phyloP scores from a whole-genome alignment of 1,284 basidiomycete species.

The Fomitopsis schrenkii region DNA sequence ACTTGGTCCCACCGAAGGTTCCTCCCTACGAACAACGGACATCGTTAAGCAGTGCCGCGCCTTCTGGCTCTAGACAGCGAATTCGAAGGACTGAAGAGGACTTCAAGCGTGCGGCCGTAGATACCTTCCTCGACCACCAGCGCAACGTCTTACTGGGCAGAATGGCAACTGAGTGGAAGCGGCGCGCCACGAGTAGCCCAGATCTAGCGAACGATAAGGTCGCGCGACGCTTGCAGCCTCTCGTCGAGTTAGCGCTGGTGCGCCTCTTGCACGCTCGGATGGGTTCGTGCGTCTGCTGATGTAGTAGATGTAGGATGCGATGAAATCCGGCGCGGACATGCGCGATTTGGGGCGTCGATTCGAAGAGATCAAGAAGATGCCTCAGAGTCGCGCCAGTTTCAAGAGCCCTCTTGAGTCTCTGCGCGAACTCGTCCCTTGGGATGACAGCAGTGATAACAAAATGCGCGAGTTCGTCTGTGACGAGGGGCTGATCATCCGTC shows the following conservation, averaged over 20 bases:
- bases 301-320: slow-evolving; percentile 10
- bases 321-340: slow-evolving; percentile 17
- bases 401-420: slow-evolving; percentile 11
- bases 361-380: not conserved
- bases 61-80: not conserved
- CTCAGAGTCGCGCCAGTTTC: not conserved
- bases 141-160: slow-evolving; percentile 11
- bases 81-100: not conserved
- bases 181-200: slow-evolving; percentile 8
- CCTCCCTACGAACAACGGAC: slow-evolving; percentile 1
- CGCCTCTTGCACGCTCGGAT: not conserved
- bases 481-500: slow-evolving; percentile 6
- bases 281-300: too few relatives aligned
- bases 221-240: slow-evolving; percentile 9
- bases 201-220: slow-evolving; percentile 10
- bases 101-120: slow-evolving; percentile 10
- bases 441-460: not conserved
- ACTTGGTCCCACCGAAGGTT: slow-evolving; percentile 8
- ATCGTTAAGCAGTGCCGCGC: not conserved
- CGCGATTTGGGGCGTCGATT: slow-evolving; percentile 7
- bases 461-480: slow-evolving; percentile 8
- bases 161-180: slow-evolving; percentile 16
- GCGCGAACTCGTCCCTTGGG: slow-evolving; percentile 14
- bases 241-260: slow-evolving; percentile 17
- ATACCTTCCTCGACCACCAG: slow-evolving; percentile 16